Percentiles rank a stretch among this genome's conserved stretches.
Conservation (phyloP, 768 basidiomycete species). For the Tulasnella sp. region DNA sequence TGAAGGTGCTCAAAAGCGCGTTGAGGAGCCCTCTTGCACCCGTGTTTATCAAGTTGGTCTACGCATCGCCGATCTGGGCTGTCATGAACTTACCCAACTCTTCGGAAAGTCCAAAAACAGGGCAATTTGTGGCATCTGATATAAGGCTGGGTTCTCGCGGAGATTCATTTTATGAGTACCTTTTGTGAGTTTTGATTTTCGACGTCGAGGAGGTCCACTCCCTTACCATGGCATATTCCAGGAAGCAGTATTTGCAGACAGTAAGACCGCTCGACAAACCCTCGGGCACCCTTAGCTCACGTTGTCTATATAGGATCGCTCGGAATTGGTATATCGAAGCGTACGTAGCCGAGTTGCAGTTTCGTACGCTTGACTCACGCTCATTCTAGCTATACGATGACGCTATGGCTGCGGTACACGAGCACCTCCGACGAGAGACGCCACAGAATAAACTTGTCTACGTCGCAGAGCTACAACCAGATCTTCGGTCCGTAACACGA, state of each 20-base stretch:
- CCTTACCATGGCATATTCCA: conserved; percentile 13
- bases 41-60: conserved; percentile 8
- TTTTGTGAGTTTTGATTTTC: conserved; percentile 41
- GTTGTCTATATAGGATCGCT: conserved; percentile 33
- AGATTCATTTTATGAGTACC: conserved; percentile 89
- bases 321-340: conserved; percentile 63
- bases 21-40: neutral
- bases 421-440: conserved; percentile 57
- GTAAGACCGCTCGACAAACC: conserved; percentile 34
- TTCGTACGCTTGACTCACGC: neutral
- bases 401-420: conserved; percentile 70
- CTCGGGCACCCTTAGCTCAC: no score
- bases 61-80: neutral
- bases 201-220: neutral
- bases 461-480: conserved; percentile 60
- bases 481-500: neutral
- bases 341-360: conserved; percentile 31
- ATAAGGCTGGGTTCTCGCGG: conserved; percentile 86
- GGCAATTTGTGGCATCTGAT: conserved; percentile 48
- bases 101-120: conserved; percentile 35
- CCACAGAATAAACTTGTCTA: conserved; percentile 50
- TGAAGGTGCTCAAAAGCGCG: conserved; percentile 1
- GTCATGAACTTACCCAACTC: no score
- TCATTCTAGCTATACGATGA: conserved; percentile 67
- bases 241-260: conserved; percentile 76